Evolutionary conservation across 176 grass and related monocot species (phyloP), one percentile per base, ranked within the genome.

Genomic region (Ampelocalamus luodianensis): DNA sequence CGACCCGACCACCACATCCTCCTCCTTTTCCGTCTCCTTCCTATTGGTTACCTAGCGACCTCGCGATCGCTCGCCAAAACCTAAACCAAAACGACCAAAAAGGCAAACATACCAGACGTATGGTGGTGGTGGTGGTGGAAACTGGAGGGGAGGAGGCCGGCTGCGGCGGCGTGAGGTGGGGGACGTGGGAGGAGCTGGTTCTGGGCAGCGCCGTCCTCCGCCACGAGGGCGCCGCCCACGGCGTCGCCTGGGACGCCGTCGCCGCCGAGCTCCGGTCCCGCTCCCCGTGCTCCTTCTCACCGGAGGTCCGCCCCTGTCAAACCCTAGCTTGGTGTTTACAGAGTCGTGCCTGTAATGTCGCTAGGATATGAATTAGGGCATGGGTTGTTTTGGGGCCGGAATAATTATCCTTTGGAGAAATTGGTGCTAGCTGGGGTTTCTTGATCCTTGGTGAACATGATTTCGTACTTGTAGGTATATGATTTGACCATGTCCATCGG

Each of bases 131-230:
- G 53, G 79, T 76, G 79, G 65, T 32, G 59, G 84, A 62, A 13
- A 10, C 27, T 6, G 73, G 50, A 1, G 89, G 61, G 71, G 86
- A 27, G 44, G 76, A n/a, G 53, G 18, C 20, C 76, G 44, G 23
- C 3, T 45, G 45, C 64, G 75, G 53, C 46, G 80, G 18, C 37
- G 54, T 14, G 18, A 69, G 72, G 62, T 92, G 94, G 94, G 94
- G 94, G 54, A 89, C 94, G 63, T 97, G 94, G 94, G 94, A 97
- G 86, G 94, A 97, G 83, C 80, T 97, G 83, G 83, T 97, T 38
- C 90, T 97, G 67, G 94, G 92, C 15, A 77, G 92, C 83, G 94
- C 94, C 80, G 94, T 97, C 72, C 80, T 92, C 63, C 94, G 92
- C 62, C 94, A 97, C 58, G 94, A 90, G 60, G 66, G 23, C 80